A percentile compares a stretch with the other conserved stretches of the same genome.
Evolutionary conservation across 495 filamentous ascomycete species (phyloP).

Genomic region (Aspergillus ellipticus): DNA sequence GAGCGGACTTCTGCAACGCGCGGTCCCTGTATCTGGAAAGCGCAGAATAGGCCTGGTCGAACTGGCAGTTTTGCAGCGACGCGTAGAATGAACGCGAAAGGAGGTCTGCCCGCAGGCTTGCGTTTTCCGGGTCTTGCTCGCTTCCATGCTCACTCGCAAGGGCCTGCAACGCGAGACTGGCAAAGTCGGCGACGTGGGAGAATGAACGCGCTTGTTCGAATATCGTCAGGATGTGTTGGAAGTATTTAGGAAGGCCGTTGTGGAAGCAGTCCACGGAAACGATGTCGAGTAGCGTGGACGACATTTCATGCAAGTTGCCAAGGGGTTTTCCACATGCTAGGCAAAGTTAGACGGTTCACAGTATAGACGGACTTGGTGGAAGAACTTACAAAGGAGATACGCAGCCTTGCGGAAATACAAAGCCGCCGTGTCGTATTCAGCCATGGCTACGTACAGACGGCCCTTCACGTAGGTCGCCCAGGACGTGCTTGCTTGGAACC

Average conservation of each 20-base stretch:
- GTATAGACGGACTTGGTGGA: neutral
- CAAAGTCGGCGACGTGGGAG: conserved; percentile 80
- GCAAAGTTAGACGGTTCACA: conserved; percentile 6
- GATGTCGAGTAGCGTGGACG: conserved; percentile 63
- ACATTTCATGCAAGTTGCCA: conserved; percentile 47
- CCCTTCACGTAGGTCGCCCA: conserved; percentile 89
- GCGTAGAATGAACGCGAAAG: conserved; percentile 80
- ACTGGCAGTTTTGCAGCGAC: conserved; percentile 69
- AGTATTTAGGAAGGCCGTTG: conserved; percentile 76
- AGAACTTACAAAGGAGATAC: conserved; percentile 69
- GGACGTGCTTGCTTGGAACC: conserved; percentile 58
- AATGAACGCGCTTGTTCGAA: conserved; percentile 74
- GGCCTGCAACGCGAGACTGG: conserved; percentile 71
- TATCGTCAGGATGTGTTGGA: conserved; percentile 76
- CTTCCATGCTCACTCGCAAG: conserved; percentile 37
- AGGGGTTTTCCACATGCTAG: conserved; percentile 42
- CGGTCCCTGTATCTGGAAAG: conserved; percentile 66
- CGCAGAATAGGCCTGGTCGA: conserved; percentile 77
- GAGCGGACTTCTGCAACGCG: conserved; percentile 59
- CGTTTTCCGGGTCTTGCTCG: conserved; percentile 39
- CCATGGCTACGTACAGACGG: conserved; percentile 68
- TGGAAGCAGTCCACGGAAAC: conserved; percentile 69
- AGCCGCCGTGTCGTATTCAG: conserved; percentile 68
- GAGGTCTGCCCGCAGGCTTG: conserved; percentile 55
- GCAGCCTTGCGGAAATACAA: conserved; percentile 78